Evolutionary conservation across 2,329 filamentous ascomycete genomes (phyloP).

Genomic region (Diplocarpon mali): DNA sequence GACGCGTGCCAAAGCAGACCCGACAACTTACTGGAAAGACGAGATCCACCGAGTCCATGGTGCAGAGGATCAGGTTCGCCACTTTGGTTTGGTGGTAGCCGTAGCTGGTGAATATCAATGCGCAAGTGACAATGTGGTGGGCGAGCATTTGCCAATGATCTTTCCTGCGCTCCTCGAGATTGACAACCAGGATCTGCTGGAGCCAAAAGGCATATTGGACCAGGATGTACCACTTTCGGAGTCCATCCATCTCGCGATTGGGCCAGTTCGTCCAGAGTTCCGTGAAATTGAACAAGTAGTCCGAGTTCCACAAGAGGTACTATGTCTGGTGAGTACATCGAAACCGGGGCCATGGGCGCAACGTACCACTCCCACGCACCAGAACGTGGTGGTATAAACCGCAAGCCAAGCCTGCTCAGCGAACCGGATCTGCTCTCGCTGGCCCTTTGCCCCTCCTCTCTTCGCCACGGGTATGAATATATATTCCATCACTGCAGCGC

Average conservation of each 20-base stretch:
- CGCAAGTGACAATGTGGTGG: conserved; percentile 84
- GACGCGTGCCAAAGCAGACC: background rate
- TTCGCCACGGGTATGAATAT: conserved; percentile 68
- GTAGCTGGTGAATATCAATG: conserved; percentile 72
- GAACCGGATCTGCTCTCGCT: conserved; percentile 71
- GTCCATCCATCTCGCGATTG: conserved; percentile 57
- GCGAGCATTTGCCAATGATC: conserved; percentile 94
- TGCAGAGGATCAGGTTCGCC: conserved; percentile 75
- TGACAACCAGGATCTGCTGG: conserved; percentile 86
- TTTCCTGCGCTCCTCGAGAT: conserved; percentile 89
- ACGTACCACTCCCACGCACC: conserved; percentile 71
- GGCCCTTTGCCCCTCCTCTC: conserved; percentile 58
- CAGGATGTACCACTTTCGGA: conserved; percentile 83
- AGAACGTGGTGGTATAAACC: conserved; percentile 73
- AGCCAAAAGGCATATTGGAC: conserved; percentile 88
- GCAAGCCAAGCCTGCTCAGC: conserved; percentile 91
- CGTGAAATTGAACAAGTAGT: conserved; percentile 65
- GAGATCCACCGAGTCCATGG: conserved; percentile 91
- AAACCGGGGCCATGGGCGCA: background rate
- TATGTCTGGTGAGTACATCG: conserved; percentile 30
- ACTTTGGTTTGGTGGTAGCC: conserved; percentile 79
- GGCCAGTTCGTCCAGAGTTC: conserved; percentile 84
- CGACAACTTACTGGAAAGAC: conserved; percentile 61
- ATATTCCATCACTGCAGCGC: conserved; percentile 80
- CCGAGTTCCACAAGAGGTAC: conserved; percentile 71